Base-by-base conservation (phyloP, 768 basidiomycete genomes). In the Hypholoma fasciculare region DNA sequence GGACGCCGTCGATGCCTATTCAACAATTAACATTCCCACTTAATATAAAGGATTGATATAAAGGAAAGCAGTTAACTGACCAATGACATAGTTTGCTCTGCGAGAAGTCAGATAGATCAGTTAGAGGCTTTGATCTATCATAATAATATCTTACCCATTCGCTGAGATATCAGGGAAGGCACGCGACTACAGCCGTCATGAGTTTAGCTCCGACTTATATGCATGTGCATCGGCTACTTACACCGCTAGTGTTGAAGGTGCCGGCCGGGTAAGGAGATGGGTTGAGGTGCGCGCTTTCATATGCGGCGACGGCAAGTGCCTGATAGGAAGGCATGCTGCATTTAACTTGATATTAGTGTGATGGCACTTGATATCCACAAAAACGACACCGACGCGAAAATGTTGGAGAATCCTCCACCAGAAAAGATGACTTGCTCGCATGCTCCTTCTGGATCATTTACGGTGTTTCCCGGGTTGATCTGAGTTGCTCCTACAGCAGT, bases 401-500 rank as follows among this genome's bases (percentile, higher is more conserved):
- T 74, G 51, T 76, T 76, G 2, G 73, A 79, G 64, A 84, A 84
- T 49, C 83, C 83, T 47, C 83, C 83, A 19, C 83, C 74, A 13
- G 81, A 79, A 60, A 76, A 75, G 23, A 83, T 82, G 4, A 75
- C 71, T 60, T 74, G 62, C 57, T 78, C 72, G 53, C 81, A 83
- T 0, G 81, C 81, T 19, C 67, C 66, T 67, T 83, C 82, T 3
- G 71, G 69, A 38, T 82, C 78, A 26, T 63, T 66, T 0, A 83
- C 75, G 1, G 73, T 77, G 8, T 76, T 73, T n/a, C 74, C 74
- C 1, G 74, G 73, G 34, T 74, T 76, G 51, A 83, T 58, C 55
- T 83, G 82, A 4, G 82, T 84, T 0, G 76, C 79, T 11, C 82
- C 82, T 39, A 83, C 78, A 6, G 82, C 75, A 17, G 82, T 82